Evolutionary conservation across 352 stramenopile genomes (phyloP), one percentile per base, ranked within the genome.

Genomic region (Phytophthora pisi): DNA sequence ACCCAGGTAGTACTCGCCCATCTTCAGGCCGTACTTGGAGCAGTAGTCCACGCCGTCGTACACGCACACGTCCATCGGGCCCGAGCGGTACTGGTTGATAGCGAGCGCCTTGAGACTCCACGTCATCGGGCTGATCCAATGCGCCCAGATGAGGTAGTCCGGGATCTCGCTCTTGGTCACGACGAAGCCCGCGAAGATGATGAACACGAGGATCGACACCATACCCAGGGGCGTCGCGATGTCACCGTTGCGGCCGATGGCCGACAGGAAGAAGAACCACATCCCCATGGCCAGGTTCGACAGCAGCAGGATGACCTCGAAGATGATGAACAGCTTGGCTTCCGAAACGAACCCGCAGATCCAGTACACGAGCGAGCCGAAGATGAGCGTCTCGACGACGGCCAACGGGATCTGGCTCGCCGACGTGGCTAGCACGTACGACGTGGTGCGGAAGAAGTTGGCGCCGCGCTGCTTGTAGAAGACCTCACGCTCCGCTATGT

Each of bases 381-480:
- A 96, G 9, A 92, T 64, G 20, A 93, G 51, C 3, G 82, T 78
- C 75, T 95, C 86, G 20, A 86, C 58, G 2, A 82, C 2, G 62
- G 66, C 56, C 51, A 84, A 63, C 61, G 79, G 67, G 24, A 86
- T 53, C 34, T 82, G 66, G 8, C 72, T 70, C 8, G 68, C 26
- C 10, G 62, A 75, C 5, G 57, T 75, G 11, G 71, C 82, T 51
- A 95, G 51, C 38, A 94, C 77, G 59, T 94, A 96, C 16, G 79
- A 79, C 2, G 77, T 78, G 13, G 87, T 75, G 4, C 81, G 80
- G 56, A 86, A 93, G 66, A 70, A 70, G 70, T 95, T 94, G 31
- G 77, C 74, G n/a, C 88, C 79, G 5, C 75, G 73, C 42, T 96
- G 89, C 63, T 93, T 95, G 78, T 95, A 94, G 68, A 91, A 96